phyloP scores from a whole-genome alignment of 148 eudicot species.

The Pouteria glomerata region DNA sequence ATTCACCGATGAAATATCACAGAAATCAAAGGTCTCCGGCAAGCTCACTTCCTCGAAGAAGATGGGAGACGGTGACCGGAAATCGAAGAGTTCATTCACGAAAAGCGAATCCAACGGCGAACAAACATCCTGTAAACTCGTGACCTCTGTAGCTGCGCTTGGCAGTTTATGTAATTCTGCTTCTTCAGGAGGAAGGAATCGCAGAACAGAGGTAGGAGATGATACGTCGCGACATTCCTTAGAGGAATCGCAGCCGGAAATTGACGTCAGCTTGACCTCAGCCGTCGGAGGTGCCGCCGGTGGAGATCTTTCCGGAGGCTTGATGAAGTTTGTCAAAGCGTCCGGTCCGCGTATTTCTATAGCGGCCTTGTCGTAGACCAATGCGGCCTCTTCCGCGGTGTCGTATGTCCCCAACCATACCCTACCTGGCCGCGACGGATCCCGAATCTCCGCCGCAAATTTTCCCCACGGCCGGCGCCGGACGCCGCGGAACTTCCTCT shows the following conservation, averaged over 20 bases:
- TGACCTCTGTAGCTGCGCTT: slow-evolving; percentile 11
- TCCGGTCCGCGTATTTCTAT: slow-evolving; percentile 45
- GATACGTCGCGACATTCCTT: slow-evolving; percentile 7
- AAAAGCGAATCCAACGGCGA: slow-evolving; percentile 27
- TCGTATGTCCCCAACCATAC: slow-evolving; percentile 63
- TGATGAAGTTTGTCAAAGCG: slow-evolving; percentile 49
- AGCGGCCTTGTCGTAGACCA: slow-evolving; percentile 57
- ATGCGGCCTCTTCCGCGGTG: slow-evolving; percentile 71
- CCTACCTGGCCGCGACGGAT: slow-evolving; percentile 32
- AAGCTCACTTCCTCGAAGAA: slow-evolving; percentile 21
- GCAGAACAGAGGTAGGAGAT: slow-evolving; percentile 62
- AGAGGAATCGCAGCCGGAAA: slow-evolving; percentile 12
- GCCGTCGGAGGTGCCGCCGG: too few species aligned
- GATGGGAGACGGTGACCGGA: slow-evolving; percentile 25
- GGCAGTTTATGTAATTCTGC: not conserved
- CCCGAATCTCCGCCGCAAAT: slow-evolving; percentile 80
- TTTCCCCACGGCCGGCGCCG: slow-evolving; percentile 66
- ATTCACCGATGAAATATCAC: slow-evolving; percentile 12
- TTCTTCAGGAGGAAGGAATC: slow-evolving; percentile 20
- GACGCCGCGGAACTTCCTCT: slow-evolving; percentile 57
- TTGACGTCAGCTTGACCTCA: too few species aligned
- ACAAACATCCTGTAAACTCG: too few species aligned
- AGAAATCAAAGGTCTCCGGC: not conserved
- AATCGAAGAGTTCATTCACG: slow-evolving; percentile 30
- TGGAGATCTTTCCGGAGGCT: slow-evolving; percentile 8